Evolutionary conservation across 2,329 filamentous ascomycete genomes (phyloP).

Genomic region (Bipolaris bicolor): DNA sequence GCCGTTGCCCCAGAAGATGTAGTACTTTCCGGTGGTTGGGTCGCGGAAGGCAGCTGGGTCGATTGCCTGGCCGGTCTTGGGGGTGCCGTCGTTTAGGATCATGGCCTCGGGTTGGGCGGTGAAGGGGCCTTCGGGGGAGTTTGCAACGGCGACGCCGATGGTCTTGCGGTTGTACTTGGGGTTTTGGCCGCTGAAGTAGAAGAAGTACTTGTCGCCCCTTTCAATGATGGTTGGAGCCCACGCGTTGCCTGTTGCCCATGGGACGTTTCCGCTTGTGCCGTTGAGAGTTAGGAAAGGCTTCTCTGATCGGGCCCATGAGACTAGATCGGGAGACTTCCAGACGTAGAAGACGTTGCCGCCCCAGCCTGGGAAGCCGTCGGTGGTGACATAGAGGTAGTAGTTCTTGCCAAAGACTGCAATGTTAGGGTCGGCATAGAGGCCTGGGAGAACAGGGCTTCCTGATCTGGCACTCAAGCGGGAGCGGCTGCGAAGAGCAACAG

Average conservation of each 20-base stretch:
- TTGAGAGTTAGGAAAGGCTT: slow-evolving; percentile 36
- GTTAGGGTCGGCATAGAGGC: slow-evolving; percentile 38
- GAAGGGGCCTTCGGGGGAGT: slow-evolving; percentile 32
- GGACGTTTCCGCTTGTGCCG: slow-evolving; percentile 35
- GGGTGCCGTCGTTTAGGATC: slow-evolving; percentile 34
- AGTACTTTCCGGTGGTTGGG: slow-evolving; percentile 34
- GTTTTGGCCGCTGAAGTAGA: slow-evolving; percentile 40
- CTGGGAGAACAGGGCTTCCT: slow-evolving; percentile 32
- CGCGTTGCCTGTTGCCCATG: slow-evolving; percentile 37
- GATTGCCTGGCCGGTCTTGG: slow-evolving; percentile 35
- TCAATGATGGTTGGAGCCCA: slow-evolving; percentile 40
- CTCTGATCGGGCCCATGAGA: slow-evolving; percentile 30
- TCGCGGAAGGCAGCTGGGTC: slow-evolving; percentile 35
- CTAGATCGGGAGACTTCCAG: slow-evolving; percentile 37
- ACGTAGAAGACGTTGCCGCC: slow-evolving; percentile 36
- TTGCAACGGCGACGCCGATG: slow-evolving; percentile 36
- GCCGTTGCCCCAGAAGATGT: slow-evolving; percentile 38
- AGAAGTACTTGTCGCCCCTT: slow-evolving; percentile 32
- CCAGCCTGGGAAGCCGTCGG: slow-evolving; percentile 36
- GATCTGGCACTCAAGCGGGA: slow-evolving; percentile 16
- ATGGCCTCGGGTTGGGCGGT: slow-evolving; percentile 34
- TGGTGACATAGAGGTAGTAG: slow-evolving; percentile 40
- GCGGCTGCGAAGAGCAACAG: slow-evolving; percentile 57
- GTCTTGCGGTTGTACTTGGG: slow-evolving; percentile 35
- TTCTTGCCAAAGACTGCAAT: slow-evolving; percentile 32